Percentiles rank a stretch among this genome's conserved stretches.
phyloP scores from a whole-genome alignment of 371 early-diverging fungal genomes.

The Mortierella sp. region DNA sequence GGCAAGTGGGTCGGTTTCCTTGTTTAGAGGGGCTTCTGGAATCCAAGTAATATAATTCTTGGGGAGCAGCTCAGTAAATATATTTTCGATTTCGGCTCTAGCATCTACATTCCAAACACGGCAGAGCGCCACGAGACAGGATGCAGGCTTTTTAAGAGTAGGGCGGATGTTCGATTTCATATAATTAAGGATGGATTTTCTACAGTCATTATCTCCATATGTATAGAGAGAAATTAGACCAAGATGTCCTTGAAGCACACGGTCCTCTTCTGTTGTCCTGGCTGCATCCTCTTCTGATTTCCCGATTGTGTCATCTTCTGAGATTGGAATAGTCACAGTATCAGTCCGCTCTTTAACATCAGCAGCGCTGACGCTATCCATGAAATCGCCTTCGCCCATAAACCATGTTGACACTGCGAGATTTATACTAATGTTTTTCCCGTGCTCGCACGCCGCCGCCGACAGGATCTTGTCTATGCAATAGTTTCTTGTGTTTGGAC shows the following conservation, averaged over 20 bases:
- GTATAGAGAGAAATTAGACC: neutral
- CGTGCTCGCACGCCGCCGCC: conserved; percentile 10
- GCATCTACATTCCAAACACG: neutral
- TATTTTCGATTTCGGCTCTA: neutral
- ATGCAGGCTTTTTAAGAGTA: neutral
- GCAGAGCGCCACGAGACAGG: conserved; percentile 14
- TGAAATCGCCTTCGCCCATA: neutral
- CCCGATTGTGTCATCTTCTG: conserved; percentile 2
- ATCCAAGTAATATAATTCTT: conserved; percentile 18
- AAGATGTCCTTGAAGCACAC: neutral
- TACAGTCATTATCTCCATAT: neutral
- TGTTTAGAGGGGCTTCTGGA: neutral
- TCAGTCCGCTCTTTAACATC: neutral
- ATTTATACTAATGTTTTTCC: neutral
- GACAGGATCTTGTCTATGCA: neutral
- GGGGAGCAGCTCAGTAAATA: conserved; percentile 9
- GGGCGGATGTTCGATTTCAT: conserved; percentile 8
- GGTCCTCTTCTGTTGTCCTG: neutral
- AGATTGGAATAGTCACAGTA: conserved; percentile 7
- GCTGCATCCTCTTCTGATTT: neutral
- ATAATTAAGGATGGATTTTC: conserved; percentile 4
- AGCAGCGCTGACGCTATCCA: too few relatives aligned
- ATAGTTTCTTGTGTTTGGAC: neutral
- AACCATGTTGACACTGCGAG: neutral
- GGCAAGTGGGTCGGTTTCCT: conserved; percentile 9